Evolutionary conservation across 169 alveolate genomes (phyloP), one percentile per base, ranked within the genome.

Genomic region (Cryptosporidium xiaoi): DNA sequence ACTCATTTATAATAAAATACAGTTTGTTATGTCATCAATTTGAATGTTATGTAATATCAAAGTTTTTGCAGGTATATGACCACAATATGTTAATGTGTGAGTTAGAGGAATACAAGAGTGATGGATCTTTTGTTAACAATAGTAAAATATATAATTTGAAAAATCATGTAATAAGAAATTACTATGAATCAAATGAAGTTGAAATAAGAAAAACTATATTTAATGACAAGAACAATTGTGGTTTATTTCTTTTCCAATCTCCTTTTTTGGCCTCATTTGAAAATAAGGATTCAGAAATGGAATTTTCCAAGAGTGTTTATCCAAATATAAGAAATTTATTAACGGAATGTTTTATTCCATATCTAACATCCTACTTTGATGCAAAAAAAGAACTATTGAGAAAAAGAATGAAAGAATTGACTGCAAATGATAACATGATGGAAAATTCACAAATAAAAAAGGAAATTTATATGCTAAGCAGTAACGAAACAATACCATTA

Each of bases 11-110:
- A 27, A 20, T 77, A 20, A 64, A 60, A 62, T 77, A 60, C 34
- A 77, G 87, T 71, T 56, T 44, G 3, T 58, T 58, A 60, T 77
- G 87, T 36, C 34, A 77, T 56, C 77, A 77, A 29, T 77, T 77
- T 29, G 87, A 77, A 27, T 51, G 66, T 18, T 62, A 77, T 27
- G 53, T 77, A 46, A 20, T 36, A 5, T 77, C 87, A 24, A 48
- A 62, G 6, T 77, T 77, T 60, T 77, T 71, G 5, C 87, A 77
- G 24, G 2, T 46, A 18, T 62, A 60, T 60, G 77, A 77, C 24
- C 87, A 77, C 6, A 56, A 62, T n/a, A 51, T 60, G 7, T 20
- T 77, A 4, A 29, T 77, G n/a, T 16, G 44, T 27, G 87, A 77
- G 29, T 33, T 77, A 20, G 87, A 77, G 44, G 67, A 24, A 8